Percentiles rank a stretch among this genome's conserved stretches.
These are phyloP conservation scores for Saprolegnia parasitica DNA, from an alignment of 352 stramenopile genomes.

Conservation along the genomic window DNA sequence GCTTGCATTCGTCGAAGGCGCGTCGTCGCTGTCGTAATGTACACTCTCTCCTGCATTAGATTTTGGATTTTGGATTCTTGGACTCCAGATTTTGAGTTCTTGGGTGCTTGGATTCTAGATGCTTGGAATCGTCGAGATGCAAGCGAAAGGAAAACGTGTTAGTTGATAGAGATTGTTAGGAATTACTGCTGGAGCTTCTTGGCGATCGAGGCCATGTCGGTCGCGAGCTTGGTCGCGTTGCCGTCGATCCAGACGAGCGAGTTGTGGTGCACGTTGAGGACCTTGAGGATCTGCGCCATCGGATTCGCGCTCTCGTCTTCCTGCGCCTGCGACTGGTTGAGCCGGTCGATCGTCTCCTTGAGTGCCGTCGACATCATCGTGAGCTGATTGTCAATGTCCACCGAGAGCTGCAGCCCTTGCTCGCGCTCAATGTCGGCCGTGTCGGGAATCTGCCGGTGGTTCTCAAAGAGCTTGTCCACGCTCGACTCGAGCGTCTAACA, in stretches of 20 bases:
- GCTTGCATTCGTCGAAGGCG: conserved; percentile 30
- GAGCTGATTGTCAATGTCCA: conserved; percentile 82
- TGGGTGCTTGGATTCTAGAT: background rate
- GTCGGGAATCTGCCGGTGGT: conserved; percentile 78
- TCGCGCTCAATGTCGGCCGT: conserved; percentile 82
- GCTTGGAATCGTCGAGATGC: background rate
- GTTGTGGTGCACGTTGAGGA: conserved; percentile 86
- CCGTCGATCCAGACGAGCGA: conserved; percentile 82
- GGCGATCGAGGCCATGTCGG: conserved; percentile 27
- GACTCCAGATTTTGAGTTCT: background rate
- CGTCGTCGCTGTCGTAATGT: background rate
- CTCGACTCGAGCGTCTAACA: conserved; percentile 82
- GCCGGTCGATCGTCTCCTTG: conserved; percentile 82
- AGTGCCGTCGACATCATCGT: conserved; percentile 83
- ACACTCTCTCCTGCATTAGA: background rate
- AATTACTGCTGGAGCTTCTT: conserved; percentile 22
- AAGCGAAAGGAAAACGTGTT: background rate
- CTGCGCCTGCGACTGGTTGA: conserved; percentile 78
- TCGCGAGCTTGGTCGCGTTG: conserved; percentile 42
- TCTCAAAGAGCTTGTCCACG: conserved; percentile 87
- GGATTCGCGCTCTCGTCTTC: conserved; percentile 67
- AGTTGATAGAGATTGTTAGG: conserved; percentile 5
- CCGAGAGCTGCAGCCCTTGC: conserved; percentile 78
- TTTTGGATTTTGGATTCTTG: background rate
- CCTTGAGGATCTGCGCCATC: conserved; percentile 85